Conservation (phyloP, 192 early-diverging fungal genomes). For the Coemansia sp. region DNA sequence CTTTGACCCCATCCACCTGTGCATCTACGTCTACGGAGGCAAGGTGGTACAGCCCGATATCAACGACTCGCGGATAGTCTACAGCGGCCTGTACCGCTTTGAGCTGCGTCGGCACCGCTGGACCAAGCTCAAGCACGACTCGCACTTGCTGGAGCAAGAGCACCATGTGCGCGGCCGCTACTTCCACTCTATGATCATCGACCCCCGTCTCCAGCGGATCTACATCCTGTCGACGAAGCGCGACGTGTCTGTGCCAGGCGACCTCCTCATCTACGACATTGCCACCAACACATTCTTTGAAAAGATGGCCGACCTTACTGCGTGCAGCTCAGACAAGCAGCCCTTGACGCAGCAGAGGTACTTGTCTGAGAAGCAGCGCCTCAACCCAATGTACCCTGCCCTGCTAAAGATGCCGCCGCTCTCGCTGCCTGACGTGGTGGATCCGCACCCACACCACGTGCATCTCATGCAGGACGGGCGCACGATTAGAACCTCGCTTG, state of each 20-base stretch:
- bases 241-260: constrained; percentile 73
- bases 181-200: constrained; percentile 88
- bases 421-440: constrained; percentile 14
- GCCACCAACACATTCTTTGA: constrained; percentile 76
- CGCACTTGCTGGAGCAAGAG: constrained; percentile 48
- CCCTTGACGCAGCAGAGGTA: constrained; percentile 43
- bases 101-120: constrained; percentile 66
- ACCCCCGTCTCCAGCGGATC: constrained; percentile 66
- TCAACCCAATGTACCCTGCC: constrained; percentile 12
- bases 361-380: constrained; percentile 32
- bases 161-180: constrained; percentile 79
- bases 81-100: constrained; percentile 88
- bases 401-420: constrained; percentile 5
- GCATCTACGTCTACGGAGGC: constrained; percentile 92
- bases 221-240: constrained; percentile 91
- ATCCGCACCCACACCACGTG: constrained; percentile 30
- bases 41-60: constrained; percentile 65
- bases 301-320: constrained; percentile 35
- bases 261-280: constrained; percentile 84
- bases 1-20: constrained; percentile 65
- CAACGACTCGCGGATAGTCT: constrained; percentile 59
- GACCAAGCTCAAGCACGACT: constrained; percentile 71
- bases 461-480: constrained; percentile 50
- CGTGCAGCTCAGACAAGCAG: constrained; percentile 12
- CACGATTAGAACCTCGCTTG: constrained; percentile 70